A percentile compares a stretch with the other conserved stretches of the same genome.
phyloP scores from a whole-genome alignment of 2,329 filamentous ascomycete species.

The Endocalyx cinctus region DNA sequence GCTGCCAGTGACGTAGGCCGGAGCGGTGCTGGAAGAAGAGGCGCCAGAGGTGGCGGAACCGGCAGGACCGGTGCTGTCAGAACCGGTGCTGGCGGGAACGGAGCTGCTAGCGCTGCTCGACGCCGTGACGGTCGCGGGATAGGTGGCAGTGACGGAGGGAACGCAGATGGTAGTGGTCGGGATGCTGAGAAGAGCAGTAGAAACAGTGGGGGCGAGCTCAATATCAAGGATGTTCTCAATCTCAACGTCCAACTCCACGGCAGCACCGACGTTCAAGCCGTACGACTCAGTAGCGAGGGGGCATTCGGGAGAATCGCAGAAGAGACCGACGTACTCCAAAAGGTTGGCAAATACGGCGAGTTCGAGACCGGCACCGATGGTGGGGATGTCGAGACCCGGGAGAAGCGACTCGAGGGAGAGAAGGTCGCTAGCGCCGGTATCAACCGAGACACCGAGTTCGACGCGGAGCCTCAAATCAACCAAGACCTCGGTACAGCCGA shows the following conservation, averaged over 20 bases:
- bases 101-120: conserved; percentile 3
- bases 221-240: conserved; percentile 33
- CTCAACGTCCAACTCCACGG: conserved; percentile 26
- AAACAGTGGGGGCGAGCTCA: conserved; percentile 35
- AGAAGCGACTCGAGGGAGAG: conserved; percentile 18
- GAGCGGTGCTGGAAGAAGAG: conserved; percentile 1
- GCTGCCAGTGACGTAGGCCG: background rate
- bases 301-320: conserved; percentile 33
- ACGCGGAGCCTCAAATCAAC: conserved; percentile 48
- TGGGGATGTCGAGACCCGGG: conserved; percentile 19
- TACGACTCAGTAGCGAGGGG: conserved; percentile 32
- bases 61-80: background rate
- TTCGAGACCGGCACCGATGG: conserved; percentile 37
- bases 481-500: conserved; percentile 41
- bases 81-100: background rate
- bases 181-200: conserved; percentile 32
- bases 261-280: conserved; percentile 35
- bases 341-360: conserved; percentile 47
- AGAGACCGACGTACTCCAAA: conserved; percentile 45
- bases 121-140: conserved; percentile 9
- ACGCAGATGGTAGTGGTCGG: conserved; percentile 34
- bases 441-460: conserved; percentile 37
- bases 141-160: conserved; percentile 12
- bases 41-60: conserved; percentile 1
- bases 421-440: conserved; percentile 24